phyloP scores from a whole-genome alignment of 805 yeast genomes.

The Saccharomycopsis microspora region DNA sequence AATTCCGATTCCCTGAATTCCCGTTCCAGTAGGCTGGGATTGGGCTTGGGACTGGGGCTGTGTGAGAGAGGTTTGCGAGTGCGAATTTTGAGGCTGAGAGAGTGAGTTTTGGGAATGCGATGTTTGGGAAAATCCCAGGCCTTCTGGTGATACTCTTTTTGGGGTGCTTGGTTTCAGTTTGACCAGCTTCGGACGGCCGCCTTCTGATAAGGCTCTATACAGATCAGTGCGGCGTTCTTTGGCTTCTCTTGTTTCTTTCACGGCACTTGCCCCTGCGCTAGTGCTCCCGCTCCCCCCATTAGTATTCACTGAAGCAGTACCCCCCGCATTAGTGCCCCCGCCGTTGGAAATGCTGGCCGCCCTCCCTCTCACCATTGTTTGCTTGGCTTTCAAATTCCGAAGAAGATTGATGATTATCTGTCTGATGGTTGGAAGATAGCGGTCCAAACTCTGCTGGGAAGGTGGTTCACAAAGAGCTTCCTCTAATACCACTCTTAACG shows the following conservation, averaged over 20 bases:
- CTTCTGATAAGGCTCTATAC: conserved; percentile 9
- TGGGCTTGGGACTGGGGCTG: not conserved
- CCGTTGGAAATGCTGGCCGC: not conserved
- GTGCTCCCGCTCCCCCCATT: too few relatives aligned
- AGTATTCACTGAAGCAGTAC: not conserved
- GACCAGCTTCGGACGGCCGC: not conserved
- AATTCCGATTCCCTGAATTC: not conserved
- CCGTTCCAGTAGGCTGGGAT: not conserved
- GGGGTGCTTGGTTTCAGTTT: too few relatives aligned
- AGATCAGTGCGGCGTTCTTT: conserved; percentile 11
- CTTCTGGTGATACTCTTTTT: too few relatives aligned
- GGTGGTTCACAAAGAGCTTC: conserved; percentile 79
- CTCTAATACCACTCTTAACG: conserved; percentile 69
- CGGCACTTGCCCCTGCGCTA: too few relatives aligned
- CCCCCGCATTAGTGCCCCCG: not conserved
- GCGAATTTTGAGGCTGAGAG: too few relatives aligned
- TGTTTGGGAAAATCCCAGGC: too few relatives aligned
- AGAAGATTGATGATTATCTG: conserved; percentile 75
- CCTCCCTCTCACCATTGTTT: conserved; percentile 37
- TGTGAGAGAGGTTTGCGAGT: too few relatives aligned
- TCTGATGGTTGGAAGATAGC: conserved; percentile 73
- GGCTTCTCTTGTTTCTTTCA: not conserved
- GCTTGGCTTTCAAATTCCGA: conserved; percentile 73
- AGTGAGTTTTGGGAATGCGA: too few relatives aligned
- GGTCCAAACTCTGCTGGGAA: conserved; percentile 69